Evolutionary conservation across 768 basidiomycete species (phyloP).

Genomic region (Mycena kentingensis): DNA sequence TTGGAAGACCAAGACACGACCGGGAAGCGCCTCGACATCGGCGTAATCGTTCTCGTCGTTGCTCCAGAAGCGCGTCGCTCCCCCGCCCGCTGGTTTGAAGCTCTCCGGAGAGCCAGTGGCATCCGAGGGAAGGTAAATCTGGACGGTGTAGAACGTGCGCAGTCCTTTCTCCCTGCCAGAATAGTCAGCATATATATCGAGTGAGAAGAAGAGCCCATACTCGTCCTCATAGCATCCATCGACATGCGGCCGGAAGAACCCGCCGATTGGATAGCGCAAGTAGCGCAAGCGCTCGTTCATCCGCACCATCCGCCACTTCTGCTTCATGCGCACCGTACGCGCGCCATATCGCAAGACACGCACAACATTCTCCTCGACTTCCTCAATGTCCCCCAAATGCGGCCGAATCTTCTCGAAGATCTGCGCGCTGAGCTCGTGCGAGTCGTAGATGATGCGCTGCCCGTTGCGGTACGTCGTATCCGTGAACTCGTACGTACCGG

Average conservation of each 20-base stretch:
- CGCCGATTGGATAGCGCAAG: conserved; percentile 14
- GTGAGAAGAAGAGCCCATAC: not conserved
- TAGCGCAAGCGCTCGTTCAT: conserved; percentile 21
- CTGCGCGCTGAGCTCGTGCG: conserved; percentile 8
- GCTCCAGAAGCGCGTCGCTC: conserved; percentile 17
- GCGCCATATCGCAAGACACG: not conserved
- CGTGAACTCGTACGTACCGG: conserved; percentile 9
- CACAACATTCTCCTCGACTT: conserved; percentile 7
- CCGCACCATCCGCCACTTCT: conserved; percentile 23
- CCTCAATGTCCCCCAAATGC: conserved; percentile 15
- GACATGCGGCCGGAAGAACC: conserved; percentile 12
- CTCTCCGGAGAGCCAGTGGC: conserved; percentile 11
- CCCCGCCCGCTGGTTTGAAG: conserved; percentile 12
- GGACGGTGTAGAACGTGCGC: conserved; percentile 20
- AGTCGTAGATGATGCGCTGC: conserved; percentile 20
- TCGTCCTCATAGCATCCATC: conserved; percentile 7
- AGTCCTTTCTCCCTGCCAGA: conserved; percentile 1
- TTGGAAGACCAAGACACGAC: conserved; percentile 19
- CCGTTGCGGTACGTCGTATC: conserved; percentile 15
- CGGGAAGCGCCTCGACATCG: conserved; percentile 16
- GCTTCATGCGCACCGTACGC: not conserved
- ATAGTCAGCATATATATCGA: not conserved
- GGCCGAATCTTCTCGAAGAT: conserved; percentile 16
- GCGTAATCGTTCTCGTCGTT: not conserved
- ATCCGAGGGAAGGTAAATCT: conserved; percentile 21